Evolutionary conservation across 2,329 filamentous ascomycete genomes (phyloP).

Genomic region (Penicillium sp.): DNA sequence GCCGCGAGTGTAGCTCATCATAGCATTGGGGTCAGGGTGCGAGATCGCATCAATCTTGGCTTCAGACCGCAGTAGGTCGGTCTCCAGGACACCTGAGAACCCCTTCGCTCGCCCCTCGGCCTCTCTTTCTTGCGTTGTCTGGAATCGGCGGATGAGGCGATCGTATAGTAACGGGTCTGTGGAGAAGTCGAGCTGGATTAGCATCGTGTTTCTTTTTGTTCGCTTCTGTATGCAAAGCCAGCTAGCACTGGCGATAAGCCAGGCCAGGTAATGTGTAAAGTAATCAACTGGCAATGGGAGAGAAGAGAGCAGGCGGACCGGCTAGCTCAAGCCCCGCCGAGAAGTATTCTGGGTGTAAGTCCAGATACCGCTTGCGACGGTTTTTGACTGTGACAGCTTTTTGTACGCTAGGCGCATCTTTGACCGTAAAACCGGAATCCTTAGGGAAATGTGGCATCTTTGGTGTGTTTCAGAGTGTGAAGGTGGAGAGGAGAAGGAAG

Average conservation of each 20-base stretch:
- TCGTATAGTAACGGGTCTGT: conserved; percentile 79
- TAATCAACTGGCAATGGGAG: conserved; percentile 18
- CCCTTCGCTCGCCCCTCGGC: conserved; percentile 71
- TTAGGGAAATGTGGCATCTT: conserved; percentile 41
- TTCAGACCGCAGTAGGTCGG: conserved; percentile 73
- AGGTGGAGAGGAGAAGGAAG: conserved; percentile 15
- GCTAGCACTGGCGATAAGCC: conserved; percentile 3
- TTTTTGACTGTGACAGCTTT: conserved; percentile 63
- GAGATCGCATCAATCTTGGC: conserved; percentile 65
- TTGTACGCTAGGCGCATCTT: conserved; percentile 25
- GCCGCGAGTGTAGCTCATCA: conserved; percentile 51
- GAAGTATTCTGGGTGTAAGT: conserved; percentile 71
- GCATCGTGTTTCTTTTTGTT: conserved; percentile 17
- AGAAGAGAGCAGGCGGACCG: conserved; percentile 46
- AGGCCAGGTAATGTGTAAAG: neutral
- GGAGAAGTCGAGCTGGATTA: conserved; percentile 25
- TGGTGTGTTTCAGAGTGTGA: conserved; percentile 6
- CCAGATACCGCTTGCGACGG: conserved; percentile 72
- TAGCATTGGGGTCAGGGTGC: conserved; percentile 52
- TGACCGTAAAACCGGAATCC: conserved; percentile 27
- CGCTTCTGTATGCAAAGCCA: conserved; percentile 10
- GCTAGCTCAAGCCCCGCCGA: conserved; percentile 61
- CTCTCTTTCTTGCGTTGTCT: conserved; percentile 69
- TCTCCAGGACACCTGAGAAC: conserved; percentile 74
- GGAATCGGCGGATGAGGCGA: conserved; percentile 72